These are phyloP conservation scores for Beauveria sp. DNA, from an alignment of 2,329 filamentous ascomycete genomes.

Conservation along the genomic window DNA sequence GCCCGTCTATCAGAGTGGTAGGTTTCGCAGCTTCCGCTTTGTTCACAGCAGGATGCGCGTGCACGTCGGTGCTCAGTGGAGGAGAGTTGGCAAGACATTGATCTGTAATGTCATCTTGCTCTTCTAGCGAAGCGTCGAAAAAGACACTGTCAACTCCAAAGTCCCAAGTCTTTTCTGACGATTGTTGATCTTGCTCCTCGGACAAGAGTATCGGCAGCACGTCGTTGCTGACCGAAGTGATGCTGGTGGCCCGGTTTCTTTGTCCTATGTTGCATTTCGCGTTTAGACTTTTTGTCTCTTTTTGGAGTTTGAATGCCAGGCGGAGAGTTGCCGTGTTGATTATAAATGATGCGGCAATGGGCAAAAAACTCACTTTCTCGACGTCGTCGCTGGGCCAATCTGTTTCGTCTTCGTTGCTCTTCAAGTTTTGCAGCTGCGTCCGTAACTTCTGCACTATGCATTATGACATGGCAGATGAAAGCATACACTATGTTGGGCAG, in stretches of 20 bases:
- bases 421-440: constrained; percentile 6
- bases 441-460: background rate
- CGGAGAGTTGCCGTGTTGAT: too few relatives aligned
- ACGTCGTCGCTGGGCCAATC: constrained; percentile 5
- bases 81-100: background rate
- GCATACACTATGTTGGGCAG: background rate
- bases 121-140: background rate
- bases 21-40: background rate
- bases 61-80: background rate
- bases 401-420: constrained; percentile 4
- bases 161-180: background rate
- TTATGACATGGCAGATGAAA: background rate
- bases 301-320: background rate
- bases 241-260: background rate
- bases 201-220: background rate
- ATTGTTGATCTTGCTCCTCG: background rate
- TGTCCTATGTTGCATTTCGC: background rate
- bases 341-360: too few relatives aligned
- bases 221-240: background rate
- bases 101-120: background rate
- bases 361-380: background rate
- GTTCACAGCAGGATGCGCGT: background rate
- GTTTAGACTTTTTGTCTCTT: background rate
- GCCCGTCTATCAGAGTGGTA: background rate
- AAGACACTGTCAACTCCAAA: background rate